These are phyloP conservation scores for Suhomyces sp. DNA, from an alignment of 805 yeast species.

Conservation along the genomic window DNA sequence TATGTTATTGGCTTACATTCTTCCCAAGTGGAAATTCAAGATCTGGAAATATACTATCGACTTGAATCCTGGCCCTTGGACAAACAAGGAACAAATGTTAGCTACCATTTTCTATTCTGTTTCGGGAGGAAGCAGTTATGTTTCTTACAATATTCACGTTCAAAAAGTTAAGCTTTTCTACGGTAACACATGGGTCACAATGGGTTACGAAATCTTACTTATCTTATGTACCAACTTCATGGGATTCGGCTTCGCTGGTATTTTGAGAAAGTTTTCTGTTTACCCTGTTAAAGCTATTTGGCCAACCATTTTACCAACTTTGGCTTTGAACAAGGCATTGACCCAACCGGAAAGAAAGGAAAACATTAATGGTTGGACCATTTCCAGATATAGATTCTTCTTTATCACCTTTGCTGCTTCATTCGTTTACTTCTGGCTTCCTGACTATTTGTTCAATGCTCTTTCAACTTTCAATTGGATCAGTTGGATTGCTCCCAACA, in stretches of 20 bases:
- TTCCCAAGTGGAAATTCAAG: conserved; percentile 33
- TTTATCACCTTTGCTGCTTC: conserved; percentile 23
- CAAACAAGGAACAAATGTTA: conserved; percentile 63
- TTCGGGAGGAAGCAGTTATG: conserved; percentile 27
- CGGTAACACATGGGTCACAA: conserved; percentile 22
- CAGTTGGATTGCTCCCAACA: conserved; percentile 57
- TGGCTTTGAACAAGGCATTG: conserved; percentile 50
- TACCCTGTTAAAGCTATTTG: conserved; percentile 15
- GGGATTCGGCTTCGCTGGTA: conserved; percentile 19
- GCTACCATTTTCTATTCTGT: conserved; percentile 47
- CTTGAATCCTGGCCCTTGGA: conserved; percentile 66
- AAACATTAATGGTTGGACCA: conserved; percentile 18
- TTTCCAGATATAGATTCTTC: conserved; percentile 32
- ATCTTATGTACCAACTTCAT: conserved; percentile 14
- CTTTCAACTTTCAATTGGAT: conserved; percentile 52
- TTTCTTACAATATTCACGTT: conserved; percentile 21
- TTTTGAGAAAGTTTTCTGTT: conserved; percentile 16
- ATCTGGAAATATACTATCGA: conserved; percentile 12
- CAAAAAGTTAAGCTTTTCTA: conserved; percentile 26
- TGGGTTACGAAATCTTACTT: conserved; percentile 16
- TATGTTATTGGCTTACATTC: conserved; percentile 24
- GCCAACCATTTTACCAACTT: conserved; percentile 35
- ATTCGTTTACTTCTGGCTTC: conserved; percentile 47
- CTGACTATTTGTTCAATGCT: conserved; percentile 42
- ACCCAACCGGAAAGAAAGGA: conserved; percentile 28